A percentile compares a stretch with the other conserved stretches of the same genome.
Conservation (phyloP, 1,139 yeast genomes). For the Lodderomyces oxycetoniae region DNA sequence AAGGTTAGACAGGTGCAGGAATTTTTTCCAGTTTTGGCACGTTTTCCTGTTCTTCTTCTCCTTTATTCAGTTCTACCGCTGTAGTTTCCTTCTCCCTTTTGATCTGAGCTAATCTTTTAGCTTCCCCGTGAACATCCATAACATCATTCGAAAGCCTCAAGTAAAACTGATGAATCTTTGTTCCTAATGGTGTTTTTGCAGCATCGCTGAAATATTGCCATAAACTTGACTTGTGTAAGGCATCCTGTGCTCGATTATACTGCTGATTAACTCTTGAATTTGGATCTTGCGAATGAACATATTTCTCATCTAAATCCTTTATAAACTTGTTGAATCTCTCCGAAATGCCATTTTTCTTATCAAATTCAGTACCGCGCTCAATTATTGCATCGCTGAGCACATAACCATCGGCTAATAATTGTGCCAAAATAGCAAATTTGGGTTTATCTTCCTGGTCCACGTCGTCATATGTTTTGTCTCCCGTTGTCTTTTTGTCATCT, state of each 20-base stretch:
- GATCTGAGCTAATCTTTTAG: conserved; percentile 61
- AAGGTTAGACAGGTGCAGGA: no score
- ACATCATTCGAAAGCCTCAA: conserved; percentile 44
- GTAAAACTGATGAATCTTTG: conserved; percentile 34
- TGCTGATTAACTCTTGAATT: conserved; percentile 16
- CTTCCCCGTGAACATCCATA: conserved; percentile 65
- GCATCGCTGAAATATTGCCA: conserved; percentile 36
- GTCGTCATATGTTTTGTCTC: conserved; percentile 32
- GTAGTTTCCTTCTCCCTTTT: conserved; percentile 27
- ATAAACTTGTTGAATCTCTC: conserved; percentile 15
- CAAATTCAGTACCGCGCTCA: conserved; percentile 56
- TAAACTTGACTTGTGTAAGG: conserved; percentile 8
- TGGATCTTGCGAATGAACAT: conserved; percentile 12
- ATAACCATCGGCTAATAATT: conserved; percentile 69
- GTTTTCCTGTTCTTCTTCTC: no score
- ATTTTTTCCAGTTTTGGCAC: no score
- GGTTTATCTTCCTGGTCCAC: conserved; percentile 76
- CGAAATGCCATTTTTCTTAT: conserved; percentile 60
- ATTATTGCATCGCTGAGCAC: conserved; percentile 59
- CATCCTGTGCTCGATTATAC: conserved; percentile 15
- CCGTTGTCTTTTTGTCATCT: conserved; percentile 9
- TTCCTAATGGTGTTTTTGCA: conserved; percentile 32
- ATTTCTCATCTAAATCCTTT: conserved; percentile 1
- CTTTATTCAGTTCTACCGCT: no score
- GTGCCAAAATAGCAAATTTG: conserved; percentile 70